phyloP scores from a whole-genome alignment of 2,329 filamentous ascomycete species.

The Xylogone sp. region DNA sequence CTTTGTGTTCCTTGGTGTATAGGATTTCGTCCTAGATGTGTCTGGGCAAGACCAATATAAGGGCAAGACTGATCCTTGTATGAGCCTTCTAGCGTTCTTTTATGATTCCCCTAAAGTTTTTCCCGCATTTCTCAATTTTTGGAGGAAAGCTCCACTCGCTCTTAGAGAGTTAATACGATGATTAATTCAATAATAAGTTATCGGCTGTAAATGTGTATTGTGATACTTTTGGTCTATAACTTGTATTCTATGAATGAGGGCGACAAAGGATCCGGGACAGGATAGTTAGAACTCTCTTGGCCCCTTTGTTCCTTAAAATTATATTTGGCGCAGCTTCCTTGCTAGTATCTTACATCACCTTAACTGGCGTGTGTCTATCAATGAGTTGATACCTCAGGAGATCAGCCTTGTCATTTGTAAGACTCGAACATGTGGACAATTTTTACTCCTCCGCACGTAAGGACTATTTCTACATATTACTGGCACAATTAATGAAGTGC shows the following conservation, averaged over 20 bases:
- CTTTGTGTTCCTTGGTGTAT: not conserved
- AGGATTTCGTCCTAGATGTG: not conserved
- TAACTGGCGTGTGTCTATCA: not conserved
- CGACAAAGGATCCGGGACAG: no score
- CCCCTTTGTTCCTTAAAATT: no score
- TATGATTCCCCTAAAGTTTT: not conserved
- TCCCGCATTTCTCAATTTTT: not conserved
- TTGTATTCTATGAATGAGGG: no score
- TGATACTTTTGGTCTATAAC: no score
- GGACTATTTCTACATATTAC: no score
- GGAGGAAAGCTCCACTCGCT: not conserved
- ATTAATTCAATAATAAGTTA: not conserved
- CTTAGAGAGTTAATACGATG: not conserved
- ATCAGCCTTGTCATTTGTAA: not conserved
- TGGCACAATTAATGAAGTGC: no score
- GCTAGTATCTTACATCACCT: no score
- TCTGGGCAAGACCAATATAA: not conserved
- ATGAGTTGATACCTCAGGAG: not conserved
- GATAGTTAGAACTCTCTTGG: no score
- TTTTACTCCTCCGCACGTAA: no score
- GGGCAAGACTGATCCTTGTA: not conserved
- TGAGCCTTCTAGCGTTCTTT: not conserved
- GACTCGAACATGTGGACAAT: not conserved
- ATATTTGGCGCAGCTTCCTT: no score
- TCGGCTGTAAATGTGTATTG: no score